Evolutionary conservation across 1,284 basidiomycete species (phyloP), one percentile per base, ranked within the genome.

Genomic region (Pterulicium gracile): DNA sequence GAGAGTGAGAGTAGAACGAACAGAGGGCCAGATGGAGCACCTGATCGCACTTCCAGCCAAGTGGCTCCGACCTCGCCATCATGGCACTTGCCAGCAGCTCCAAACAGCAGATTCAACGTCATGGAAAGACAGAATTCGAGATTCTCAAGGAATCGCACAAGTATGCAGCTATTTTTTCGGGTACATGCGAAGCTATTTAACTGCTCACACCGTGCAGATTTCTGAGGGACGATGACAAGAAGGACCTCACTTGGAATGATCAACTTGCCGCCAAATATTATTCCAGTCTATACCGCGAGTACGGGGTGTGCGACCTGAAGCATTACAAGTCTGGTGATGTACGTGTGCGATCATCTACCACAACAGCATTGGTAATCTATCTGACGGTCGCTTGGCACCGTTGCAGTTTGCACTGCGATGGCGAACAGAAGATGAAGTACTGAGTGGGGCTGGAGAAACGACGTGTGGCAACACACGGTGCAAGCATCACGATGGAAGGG

Each of bases 311-410:
- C 58, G 89, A 96, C 64, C 67, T 96, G 51, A 95, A 95, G 64
- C 92, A 95, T 60, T 95, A 87, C 72, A 94, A 92, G 65, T 82
- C 85, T 0, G 88, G 89, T n/a, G 83, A n/a, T n/a, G n/a, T n/a
- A n/a, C n/a, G n/a, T n/a, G n/a, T n/a, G n/a, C n/a, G n/a, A n/a
- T n/a, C 42, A 44, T 69, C 56, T 43, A 5, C 32, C 35, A 48
- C 27, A n/a, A n/a, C n/a, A n/a, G n/a, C n/a, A n/a, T n/a, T n/a
- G n/a, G n/a, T n/a, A n/a, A n/a, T n/a, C n/a, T n/a, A n/a, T 39
- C 14, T 24, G 14, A 3, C 3, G 32, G 19, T 40, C 48, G 24
- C 44, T 18, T 42, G 18, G 13, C 21, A 22, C 39, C 43, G n/a
- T n/a, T 24, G 40, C 51, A 91, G 80, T 83, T 96, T 58, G 81